Base-by-base conservation (phyloP, 768 basidiomycete species). In the Thelephora ganbajun region DNA sequence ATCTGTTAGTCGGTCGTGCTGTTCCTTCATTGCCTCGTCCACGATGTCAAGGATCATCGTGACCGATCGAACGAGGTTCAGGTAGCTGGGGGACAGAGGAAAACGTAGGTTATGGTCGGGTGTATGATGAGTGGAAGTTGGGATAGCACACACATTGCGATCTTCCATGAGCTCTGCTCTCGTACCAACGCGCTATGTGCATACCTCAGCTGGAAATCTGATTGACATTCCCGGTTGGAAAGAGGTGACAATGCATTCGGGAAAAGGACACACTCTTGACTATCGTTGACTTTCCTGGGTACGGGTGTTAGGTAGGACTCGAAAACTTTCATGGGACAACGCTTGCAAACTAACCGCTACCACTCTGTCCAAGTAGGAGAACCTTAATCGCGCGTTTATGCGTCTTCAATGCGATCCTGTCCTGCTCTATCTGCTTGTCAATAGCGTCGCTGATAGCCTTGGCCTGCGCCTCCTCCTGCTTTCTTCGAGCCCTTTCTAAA, bases 61-160 rank as follows among this genome's bases (percentile, higher is more conserved):
- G 55, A 84, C 71, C 51, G 83, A 85, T 56, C 82, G 77, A 46
- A 87, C 71, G 60, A 89, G 75, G 59, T 89, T 89, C 55, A 88
- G 74, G 53, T 82, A 77, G 49, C 39, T 41, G 16, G 26, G 26
- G 9, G 26, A 9, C 26, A 30, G 9, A n/a, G n/a, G n/a, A n/a
- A n/a, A 7, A 41, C 39, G 11, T n/a, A n/a, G n/a, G n/a, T n/a
- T n/a, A n/a, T 41, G 3, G 14, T 41, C 14, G 39, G 22, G 39
- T 16, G 4, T 22, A 14, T 9, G 12, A 41, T 41, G 22, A 41
- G 14, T 9, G 14, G 39, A 14, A 41, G 16, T 16, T n/a, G 39
- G 26, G 9, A 4, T 9, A 4, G 26, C 26, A 41, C 22, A 9
- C 39, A 41, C 39, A 89, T 78, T 48, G 88, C 82, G 13, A 75